These are phyloP conservation scores for Schizophyllum amplum DNA, from an alignment of 1,284 basidiomycete species.

Conservation along the genomic window DNA sequence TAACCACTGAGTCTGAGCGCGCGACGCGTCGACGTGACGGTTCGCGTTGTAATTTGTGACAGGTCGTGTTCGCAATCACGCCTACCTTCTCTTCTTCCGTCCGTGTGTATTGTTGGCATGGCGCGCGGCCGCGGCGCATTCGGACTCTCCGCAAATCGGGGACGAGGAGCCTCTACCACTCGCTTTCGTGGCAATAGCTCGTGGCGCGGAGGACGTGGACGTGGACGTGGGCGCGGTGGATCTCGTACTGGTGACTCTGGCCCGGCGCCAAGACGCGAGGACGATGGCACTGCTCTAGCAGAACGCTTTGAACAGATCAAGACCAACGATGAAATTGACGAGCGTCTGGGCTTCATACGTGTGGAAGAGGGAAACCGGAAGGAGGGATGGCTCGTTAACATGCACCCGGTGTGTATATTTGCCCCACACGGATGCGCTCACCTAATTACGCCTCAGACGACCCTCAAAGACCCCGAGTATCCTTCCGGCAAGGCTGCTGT, in stretches of 20 bases:
- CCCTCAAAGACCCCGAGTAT: slow-evolving; percentile 79
- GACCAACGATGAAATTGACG: slow-evolving; percentile 83
- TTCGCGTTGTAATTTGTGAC: too few relatives aligned
- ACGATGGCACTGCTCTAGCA: slow-evolving; percentile 77
- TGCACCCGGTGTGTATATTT: slow-evolving; percentile 95
- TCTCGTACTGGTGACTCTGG: slow-evolving; percentile 34
- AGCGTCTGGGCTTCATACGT: slow-evolving; percentile 83
- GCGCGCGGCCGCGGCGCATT: slow-evolving; percentile 17
- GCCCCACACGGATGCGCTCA: slow-evolving; percentile 15
- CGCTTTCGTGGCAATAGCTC: slow-evolving; percentile 28
- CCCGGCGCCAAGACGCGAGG: slow-evolving; percentile 61
- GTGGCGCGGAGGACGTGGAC: slow-evolving; percentile 43
- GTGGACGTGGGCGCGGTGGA: slow-evolving; percentile 54
- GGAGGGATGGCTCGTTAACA: slow-evolving; percentile 96
- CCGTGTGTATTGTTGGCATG: slow-evolving; percentile 8
- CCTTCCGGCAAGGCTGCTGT: slow-evolving; percentile 83
- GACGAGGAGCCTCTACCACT: slow-evolving; percentile 2
- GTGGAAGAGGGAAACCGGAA: slow-evolving; percentile 66
- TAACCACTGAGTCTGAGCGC: too few relatives aligned
- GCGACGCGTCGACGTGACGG: too few relatives aligned
- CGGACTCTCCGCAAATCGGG: slow-evolving; percentile 14
- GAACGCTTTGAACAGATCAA: slow-evolving; percentile 79
- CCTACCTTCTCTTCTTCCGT: neutral
- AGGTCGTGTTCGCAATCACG: neutral
- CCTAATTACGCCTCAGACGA: slow-evolving; percentile 43